Percentiles rank a stretch among this genome's conserved stretches.
Evolutionary conservation across 768 basidiomycete genomes (phyloP).

Genomic region (Albatrellus ellisii): DNA sequence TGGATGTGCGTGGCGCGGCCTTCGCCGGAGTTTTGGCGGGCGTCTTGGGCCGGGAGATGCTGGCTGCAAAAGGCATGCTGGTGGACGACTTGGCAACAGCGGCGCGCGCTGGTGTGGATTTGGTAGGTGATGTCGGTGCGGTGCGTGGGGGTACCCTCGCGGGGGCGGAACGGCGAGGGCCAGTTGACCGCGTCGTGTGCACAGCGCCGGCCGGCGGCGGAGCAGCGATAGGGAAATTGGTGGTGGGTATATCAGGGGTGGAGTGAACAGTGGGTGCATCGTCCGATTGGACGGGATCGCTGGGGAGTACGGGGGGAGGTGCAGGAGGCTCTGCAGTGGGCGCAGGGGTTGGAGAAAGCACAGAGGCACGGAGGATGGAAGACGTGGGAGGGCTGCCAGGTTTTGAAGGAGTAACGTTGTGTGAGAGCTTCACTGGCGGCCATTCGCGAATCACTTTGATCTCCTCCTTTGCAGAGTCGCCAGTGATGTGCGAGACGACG

Average conservation of each 20-base stretch:
- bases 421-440: conserved; percentile 34
- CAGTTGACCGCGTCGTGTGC: no score
- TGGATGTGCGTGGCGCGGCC: conserved; percentile 10
- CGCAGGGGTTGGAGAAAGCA: conserved; percentile 1
- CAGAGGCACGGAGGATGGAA: neutral
- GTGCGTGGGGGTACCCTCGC: conserved; percentile 8
- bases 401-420: conserved; percentile 1
- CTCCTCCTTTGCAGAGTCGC: conserved; percentile 56
- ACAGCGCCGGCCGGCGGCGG: no score
- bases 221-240: neutral
- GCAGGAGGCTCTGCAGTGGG: conserved; percentile 15
- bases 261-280: conserved; percentile 4
- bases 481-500: conserved; percentile 47
- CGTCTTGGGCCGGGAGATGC: conserved; percentile 20
- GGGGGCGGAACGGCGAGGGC: conserved; percentile 2
- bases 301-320: neutral
- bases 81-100: conserved; percentile 18
- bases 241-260: neutral
- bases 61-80: conserved; percentile 16
- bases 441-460: conserved; percentile 63
- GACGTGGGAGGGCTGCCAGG: conserved; percentile 2
- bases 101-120: conserved; percentile 17
- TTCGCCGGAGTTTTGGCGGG: conserved; percentile 22
- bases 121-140: conserved; percentile 14
- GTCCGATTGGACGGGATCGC: conserved; percentile 6